Conservation (phyloP, 2,329 filamentous ascomycete genomes). For the Raffaelea arxii region DNA sequence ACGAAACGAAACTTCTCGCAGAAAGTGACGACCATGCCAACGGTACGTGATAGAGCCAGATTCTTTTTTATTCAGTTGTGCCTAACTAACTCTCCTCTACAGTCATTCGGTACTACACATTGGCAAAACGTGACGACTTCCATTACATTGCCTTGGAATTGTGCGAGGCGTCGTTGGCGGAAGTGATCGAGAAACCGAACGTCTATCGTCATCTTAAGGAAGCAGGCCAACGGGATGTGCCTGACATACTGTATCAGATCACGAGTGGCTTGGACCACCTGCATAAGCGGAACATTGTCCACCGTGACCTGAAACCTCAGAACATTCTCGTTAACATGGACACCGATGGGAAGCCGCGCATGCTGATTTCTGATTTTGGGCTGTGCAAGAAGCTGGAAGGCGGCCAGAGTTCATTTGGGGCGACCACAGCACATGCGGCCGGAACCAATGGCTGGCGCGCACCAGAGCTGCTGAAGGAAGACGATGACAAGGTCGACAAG, state of each 20-base stretch:
- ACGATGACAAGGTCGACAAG: slow-evolving; percentile 48
- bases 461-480: slow-evolving; percentile 79
- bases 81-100: slow-evolving; percentile 1
- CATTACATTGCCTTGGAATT: slow-evolving; percentile 93
- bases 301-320: slow-evolving; percentile 93
- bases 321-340: slow-evolving; percentile 83
- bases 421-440: slow-evolving; percentile 85
- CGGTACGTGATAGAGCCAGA: slow-evolving; percentile 30
- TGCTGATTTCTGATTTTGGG: slow-evolving; percentile 95
- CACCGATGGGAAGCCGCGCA: slow-evolving; percentile 61
- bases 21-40: slow-evolving; percentile 95
- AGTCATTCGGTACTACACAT: slow-evolving; percentile 94
- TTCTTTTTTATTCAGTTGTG: too few species aligned
- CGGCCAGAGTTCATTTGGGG: slow-evolving; percentile 87
- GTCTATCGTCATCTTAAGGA: slow-evolving; percentile 59
- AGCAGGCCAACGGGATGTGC: slow-evolving; percentile 65
- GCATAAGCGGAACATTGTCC: slow-evolving; percentile 87
- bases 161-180: slow-evolving; percentile 86
- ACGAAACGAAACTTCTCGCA: slow-evolving; percentile 81
- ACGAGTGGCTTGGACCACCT: slow-evolving; percentile 81
- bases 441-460: slow-evolving; percentile 96
- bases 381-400: slow-evolving; percentile 95
- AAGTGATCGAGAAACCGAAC: slow-evolving; percentile 71
- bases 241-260: slow-evolving; percentile 77
- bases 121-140: slow-evolving; percentile 80